These are phyloP conservation scores for Monosporozyma aerobia DNA, from an alignment of 805 yeast genomes.

Conservation along the genomic window DNA sequence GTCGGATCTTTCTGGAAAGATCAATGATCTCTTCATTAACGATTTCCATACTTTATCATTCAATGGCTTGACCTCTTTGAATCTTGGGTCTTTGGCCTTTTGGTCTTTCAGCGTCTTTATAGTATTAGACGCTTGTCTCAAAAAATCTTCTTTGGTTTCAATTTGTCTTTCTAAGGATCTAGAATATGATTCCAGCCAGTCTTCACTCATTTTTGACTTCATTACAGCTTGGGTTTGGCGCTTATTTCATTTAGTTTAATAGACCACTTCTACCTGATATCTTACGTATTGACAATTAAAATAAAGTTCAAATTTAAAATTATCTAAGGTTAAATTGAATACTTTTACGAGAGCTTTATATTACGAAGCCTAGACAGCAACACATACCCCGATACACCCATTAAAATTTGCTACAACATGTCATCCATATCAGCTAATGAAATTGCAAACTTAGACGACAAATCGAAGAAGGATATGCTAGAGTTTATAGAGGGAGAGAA, in stretches of 20 bases:
- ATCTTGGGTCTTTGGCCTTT: not conserved
- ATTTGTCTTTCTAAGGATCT: slow-evolving; percentile 19
- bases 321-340: not conserved
- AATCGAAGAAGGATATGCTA: slow-evolving; percentile 63
- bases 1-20: slow-evolving; percentile 26
- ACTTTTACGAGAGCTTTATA: not conserved
- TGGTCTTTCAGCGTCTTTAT: slow-evolving; percentile 9
- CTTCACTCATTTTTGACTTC: not conserved
- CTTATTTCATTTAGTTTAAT: not conserved
- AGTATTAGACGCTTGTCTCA: slow-evolving; percentile 18
- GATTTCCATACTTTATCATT: slow-evolving; percentile 11
- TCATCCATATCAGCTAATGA: slow-evolving; percentile 34
- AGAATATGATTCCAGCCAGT: slow-evolving; percentile 12
- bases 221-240: not conserved
- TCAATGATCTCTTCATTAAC: slow-evolving; percentile 19
- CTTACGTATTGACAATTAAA: not conserved
- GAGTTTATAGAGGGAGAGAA: slow-evolving; percentile 74
- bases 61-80: not conserved
- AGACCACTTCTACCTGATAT: not conserved
- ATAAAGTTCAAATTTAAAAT: not conserved
- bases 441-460: slow-evolving; percentile 47
- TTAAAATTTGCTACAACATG: slow-evolving; percentile 11
- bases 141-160: slow-evolving; percentile 19
- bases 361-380: not conserved
- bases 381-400: not conserved